Conservation (phyloP, 352 stramenopile genomes). For the Globisporangium paroecandrum region DNA sequence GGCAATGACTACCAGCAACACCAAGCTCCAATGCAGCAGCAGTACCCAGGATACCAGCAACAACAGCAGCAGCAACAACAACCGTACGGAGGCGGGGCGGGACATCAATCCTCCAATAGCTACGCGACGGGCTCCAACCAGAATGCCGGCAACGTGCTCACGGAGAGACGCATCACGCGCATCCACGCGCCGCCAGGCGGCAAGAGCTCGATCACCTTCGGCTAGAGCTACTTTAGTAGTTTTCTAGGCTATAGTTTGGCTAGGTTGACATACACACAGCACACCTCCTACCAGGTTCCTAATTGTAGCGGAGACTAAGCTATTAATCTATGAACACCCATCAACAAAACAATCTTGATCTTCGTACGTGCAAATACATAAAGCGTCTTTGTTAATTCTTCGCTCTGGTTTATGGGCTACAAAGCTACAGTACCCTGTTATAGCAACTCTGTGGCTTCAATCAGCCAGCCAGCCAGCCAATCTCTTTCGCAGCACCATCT, state of each 20-base stretch:
- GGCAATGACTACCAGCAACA: conserved; percentile 15
- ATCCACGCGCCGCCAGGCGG: conserved; percentile 87
- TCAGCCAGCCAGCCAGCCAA: background rate
- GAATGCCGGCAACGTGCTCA: conserved; percentile 89
- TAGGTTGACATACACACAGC: background rate
- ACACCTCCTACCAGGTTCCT: background rate
- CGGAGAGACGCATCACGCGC: conserved; percentile 84
- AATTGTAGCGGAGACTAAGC: background rate
- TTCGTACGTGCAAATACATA: conserved; percentile 10
- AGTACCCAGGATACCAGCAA: conserved; percentile 15
- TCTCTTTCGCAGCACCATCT: background rate
- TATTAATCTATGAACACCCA: conserved; percentile 7
- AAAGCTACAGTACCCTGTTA: background rate
- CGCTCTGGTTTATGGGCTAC: background rate
- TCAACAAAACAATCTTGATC: background rate
- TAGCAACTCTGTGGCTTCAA: background rate
- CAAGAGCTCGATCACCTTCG: conserved; percentile 76
- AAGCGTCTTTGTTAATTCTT: conserved; percentile 8
- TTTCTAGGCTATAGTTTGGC: conserved; percentile 1
- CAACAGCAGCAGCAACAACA: conserved; percentile 21
- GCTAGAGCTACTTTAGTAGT: conserved; percentile 24
- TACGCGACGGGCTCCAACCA: conserved; percentile 82
- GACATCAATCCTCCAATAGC: conserved; percentile 71
- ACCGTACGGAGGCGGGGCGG: conserved; percentile 19
- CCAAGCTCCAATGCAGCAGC: conserved; percentile 16